These are phyloP conservation scores for Diaporthe citriasiana DNA, from an alignment of 2,329 filamentous ascomycete species.

Conservation along the genomic window DNA sequence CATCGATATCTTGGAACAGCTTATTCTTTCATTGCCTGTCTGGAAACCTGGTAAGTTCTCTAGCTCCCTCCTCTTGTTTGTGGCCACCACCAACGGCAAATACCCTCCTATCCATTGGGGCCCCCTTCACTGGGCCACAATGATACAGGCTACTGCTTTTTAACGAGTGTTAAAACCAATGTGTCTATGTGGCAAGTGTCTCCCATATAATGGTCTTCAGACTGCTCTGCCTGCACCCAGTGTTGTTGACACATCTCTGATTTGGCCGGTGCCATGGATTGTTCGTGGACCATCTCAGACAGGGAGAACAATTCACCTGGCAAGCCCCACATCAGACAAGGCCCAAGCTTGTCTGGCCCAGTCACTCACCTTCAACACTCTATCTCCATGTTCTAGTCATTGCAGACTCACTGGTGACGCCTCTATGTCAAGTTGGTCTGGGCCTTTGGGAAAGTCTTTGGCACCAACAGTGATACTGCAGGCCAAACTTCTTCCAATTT, in stretches of 20 bases:
- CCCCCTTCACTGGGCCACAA: background rate
- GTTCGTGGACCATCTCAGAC: background rate
- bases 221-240: slow-evolving; percentile 3
- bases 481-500: background rate
- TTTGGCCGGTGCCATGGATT: background rate
- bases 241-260: slow-evolving; percentile 12
- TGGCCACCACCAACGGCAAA: background rate
- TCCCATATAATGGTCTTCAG: background rate
- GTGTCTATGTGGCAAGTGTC: background rate
- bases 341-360: slow-evolving; percentile 17
- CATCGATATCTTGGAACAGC: background rate
- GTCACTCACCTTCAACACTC: background rate
- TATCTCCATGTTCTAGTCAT: background rate
- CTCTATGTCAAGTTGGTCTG: background rate
- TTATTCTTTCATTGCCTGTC: background rate
- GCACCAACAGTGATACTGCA: background rate
- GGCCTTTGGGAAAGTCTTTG: background rate
- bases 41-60: slow-evolving; percentile 29
- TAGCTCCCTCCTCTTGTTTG: background rate
- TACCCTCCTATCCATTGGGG: background rate
- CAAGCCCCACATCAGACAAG: background rate
- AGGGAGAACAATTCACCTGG: slow-evolving; percentile 41
- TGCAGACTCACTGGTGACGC: background rate
- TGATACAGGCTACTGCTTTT: background rate
- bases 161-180: background rate